Evolutionary conservation across 2,329 filamentous ascomycete genomes (phyloP).

Genomic region (Apiospora arundinis): DNA sequence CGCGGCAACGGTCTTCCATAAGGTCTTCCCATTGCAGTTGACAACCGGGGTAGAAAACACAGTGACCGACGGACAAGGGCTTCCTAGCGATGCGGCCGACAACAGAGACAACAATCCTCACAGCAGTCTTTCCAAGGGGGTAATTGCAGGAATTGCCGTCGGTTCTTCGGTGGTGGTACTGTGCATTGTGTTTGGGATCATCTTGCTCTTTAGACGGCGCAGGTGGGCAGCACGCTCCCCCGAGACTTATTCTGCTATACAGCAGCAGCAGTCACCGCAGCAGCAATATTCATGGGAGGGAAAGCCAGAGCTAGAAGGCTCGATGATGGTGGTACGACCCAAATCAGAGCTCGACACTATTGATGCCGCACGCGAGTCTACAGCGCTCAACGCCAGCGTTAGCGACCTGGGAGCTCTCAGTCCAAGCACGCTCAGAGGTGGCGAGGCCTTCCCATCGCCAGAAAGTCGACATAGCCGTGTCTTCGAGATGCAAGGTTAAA

Average conservation of each 20-base stretch:
- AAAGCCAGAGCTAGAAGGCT: conserved; percentile 6
- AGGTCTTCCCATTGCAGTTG: conserved; percentile 22
- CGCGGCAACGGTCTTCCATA: conserved; percentile 20
- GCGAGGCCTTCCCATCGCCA: neutral
- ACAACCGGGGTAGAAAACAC: neutral
- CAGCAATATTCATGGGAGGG: neutral
- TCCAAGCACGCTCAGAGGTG: neutral
- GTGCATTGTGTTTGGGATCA: neutral
- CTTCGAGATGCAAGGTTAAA: neutral
- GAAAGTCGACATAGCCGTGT: conserved; percentile 9
- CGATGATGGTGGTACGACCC: neutral
- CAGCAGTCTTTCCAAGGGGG: neutral
- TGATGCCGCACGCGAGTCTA: neutral
- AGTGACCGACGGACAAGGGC: neutral
- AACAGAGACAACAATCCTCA: too few species aligned
- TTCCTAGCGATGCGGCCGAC: neutral
- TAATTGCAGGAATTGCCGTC: neutral
- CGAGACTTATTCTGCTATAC: neutral
- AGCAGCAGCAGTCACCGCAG: neutral
- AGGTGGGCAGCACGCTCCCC: neutral
- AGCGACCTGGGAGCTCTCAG: neutral
- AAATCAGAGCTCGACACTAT: neutral
- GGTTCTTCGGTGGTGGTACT: neutral
- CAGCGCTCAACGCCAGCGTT: neutral
- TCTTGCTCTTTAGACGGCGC: neutral